Evolutionary conservation across 108 stramenopile genomes (phyloP).

Genomic region (Mayamaea pseudoterrestris): DNA sequence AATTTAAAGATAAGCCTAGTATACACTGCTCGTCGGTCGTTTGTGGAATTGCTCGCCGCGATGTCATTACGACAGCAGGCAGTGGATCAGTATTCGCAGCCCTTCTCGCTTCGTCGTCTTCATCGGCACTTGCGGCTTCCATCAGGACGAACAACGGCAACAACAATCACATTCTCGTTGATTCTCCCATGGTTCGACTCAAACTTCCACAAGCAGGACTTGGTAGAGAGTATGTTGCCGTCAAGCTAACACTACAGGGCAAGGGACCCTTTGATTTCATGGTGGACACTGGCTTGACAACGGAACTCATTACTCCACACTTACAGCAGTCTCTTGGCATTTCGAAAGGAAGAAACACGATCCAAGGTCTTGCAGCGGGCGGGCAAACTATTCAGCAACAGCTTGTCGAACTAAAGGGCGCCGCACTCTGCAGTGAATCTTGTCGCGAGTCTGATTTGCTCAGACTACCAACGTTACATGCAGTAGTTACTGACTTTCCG

Average conservation of each 20-base stretch:
- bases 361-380: constrained; percentile 44
- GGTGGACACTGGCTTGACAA: constrained; percentile 66
- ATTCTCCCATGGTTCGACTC: constrained; percentile 42
- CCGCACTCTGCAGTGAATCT: constrained; percentile 36
- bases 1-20: no score
- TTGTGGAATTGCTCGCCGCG: not conserved
- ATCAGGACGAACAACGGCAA: no score
- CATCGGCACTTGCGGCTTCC: not conserved
- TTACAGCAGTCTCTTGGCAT: constrained; percentile 32
- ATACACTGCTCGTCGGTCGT: no score
- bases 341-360: constrained; percentile 7
- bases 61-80: not conserved
- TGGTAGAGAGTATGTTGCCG: constrained; percentile 59
- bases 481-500: constrained; percentile 62
- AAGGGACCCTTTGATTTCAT: constrained; percentile 71
- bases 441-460: constrained; percentile 8
- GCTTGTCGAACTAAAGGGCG: constrained; percentile 38
- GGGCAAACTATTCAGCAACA: constrained; percentile 11
- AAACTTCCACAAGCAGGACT: constrained; percentile 37
- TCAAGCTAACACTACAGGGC: constrained; percentile 42
- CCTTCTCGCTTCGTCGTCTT: not conserved
- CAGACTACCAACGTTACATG: constrained; percentile 38
- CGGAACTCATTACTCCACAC: constrained; percentile 72
- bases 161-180: no score
- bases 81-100: no score